A percentile compares a stretch with the other conserved stretches of the same genome.
Conservation (phyloP, 495 filamentous ascomycete species). For the Margaritispora aquatica region DNA sequence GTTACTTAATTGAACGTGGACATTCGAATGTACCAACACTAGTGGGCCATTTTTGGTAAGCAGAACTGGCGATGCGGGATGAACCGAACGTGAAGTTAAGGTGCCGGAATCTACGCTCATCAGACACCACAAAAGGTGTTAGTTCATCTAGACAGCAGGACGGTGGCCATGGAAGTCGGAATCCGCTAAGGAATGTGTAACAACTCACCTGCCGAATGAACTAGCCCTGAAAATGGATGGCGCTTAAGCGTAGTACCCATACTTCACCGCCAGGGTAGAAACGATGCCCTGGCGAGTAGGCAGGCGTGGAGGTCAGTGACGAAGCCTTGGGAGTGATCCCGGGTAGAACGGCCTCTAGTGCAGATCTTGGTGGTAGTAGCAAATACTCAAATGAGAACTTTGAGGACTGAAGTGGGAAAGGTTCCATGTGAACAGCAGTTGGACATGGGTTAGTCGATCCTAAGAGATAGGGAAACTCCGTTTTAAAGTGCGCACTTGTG, state of each 20-base stretch:
- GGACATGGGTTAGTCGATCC: constrained; percentile 64
- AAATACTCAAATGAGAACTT: constrained; percentile 74
- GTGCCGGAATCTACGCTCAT: constrained; percentile 66
- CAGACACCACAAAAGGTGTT: constrained; percentile 57
- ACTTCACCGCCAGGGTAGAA: constrained; percentile 52
- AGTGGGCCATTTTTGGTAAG: constrained; percentile 67
- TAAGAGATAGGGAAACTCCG: constrained; percentile 57
- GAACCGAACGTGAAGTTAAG: constrained; percentile 66
- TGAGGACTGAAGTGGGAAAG: constrained; percentile 68
- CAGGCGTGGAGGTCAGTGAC: constrained; percentile 34
- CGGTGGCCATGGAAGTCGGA: constrained; percentile 47
- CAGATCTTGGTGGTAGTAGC: constrained; percentile 71
- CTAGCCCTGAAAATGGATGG: constrained; percentile 61
- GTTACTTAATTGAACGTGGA: constrained; percentile 63
- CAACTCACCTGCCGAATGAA: constrained; percentile 60
- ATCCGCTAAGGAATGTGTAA: constrained; percentile 58
- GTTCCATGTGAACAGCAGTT: constrained; percentile 66
- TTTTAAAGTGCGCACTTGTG: constrained; percentile 54
- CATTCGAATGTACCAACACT: constrained; percentile 61
- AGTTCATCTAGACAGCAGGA: constrained; percentile 41
- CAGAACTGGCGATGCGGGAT: constrained; percentile 63
- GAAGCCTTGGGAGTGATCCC: constrained; percentile 63
- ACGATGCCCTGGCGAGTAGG: constrained; percentile 41
- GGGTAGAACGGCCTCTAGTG: constrained; percentile 63
- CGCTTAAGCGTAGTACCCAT: constrained; percentile 57